These are phyloP conservation scores for Candida argentea DNA, from an alignment of 805 yeast genomes.

Conservation along the genomic window DNA sequence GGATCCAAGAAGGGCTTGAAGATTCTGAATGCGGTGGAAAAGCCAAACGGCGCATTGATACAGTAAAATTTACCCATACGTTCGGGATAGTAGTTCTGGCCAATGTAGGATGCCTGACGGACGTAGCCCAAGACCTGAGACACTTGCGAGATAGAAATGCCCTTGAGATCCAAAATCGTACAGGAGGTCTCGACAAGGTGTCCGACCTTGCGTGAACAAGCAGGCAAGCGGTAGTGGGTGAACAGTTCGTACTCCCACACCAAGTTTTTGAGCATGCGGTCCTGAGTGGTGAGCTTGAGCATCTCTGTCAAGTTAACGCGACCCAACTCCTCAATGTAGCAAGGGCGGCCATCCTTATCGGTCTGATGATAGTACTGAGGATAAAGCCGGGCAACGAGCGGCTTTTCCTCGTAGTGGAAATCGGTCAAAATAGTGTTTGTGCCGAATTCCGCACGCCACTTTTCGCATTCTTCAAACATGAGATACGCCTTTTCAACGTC, in stretches of 20 bases:
- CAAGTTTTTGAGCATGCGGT: conserved; percentile 89
- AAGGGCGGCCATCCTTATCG: conserved; percentile 95
- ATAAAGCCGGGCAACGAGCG: conserved; percentile 76
- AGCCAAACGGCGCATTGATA: conserved; percentile 96
- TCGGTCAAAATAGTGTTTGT: conserved; percentile 78
- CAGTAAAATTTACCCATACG: conserved; percentile 97
- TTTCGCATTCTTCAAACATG: conserved; percentile 83
- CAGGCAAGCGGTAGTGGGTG: conserved; percentile 76
- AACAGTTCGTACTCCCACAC: conserved; percentile 98
- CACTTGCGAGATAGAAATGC: conserved; percentile 78
- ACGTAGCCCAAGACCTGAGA: conserved; percentile 81
- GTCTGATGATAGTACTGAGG: conserved; percentile 98
- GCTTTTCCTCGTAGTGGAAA: conserved; percentile 90
- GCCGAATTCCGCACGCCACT: conserved; percentile 85
- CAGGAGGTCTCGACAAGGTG: conserved; percentile 88
- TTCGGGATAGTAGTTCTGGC: conserved; percentile 97
- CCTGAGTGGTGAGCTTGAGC: conserved; percentile 90
- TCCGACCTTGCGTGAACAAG: conserved; percentile 79
- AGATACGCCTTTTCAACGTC: conserved; percentile 67
- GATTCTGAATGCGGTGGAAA: conserved; percentile 83
- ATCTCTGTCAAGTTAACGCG: conserved; percentile 80
- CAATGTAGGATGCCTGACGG: conserved; percentile 85
- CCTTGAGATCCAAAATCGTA: conserved; percentile 91
- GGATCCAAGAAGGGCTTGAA: conserved; percentile 95
- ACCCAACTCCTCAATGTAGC: conserved; percentile 90